phyloP scores from a whole-genome alignment of 805 yeast genomes.

The Wickerhamomyces mucosus region DNA sequence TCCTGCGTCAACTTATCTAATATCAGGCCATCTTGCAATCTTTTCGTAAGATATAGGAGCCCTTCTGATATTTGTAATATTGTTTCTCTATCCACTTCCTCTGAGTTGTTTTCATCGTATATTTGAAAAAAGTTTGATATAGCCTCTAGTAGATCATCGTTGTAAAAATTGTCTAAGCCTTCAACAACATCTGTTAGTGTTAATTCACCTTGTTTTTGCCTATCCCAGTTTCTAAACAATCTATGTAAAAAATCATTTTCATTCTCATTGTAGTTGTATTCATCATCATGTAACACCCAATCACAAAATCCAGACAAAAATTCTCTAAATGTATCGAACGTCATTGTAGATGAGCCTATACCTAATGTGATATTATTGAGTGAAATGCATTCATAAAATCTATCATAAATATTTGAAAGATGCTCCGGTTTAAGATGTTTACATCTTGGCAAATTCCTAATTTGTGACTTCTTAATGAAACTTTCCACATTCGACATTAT shows the following conservation, averaged over 20 bases:
- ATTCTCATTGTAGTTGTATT: slow-evolving; percentile 22
- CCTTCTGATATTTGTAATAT: slow-evolving; percentile 85
- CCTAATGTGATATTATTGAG: slow-evolving; percentile 49
- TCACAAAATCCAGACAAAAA: slow-evolving; percentile 76
- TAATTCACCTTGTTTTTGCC: slow-evolving; percentile 42
- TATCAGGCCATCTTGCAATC: slow-evolving; percentile 67
- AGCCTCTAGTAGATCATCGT: slow-evolving; percentile 67
- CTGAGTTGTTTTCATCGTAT: slow-evolving; percentile 53
- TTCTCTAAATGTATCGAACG: slow-evolving; percentile 54
- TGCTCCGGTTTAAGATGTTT: slow-evolving; percentile 48
- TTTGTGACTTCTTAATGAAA: slow-evolving; percentile 86
- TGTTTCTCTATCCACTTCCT: slow-evolving; percentile 64
- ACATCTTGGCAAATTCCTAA: slow-evolving; percentile 76
- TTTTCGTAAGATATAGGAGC: slow-evolving; percentile 67
- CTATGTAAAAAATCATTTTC: slow-evolving; percentile 45
- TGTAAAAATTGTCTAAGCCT: slow-evolving; percentile 64
- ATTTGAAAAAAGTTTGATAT: slow-evolving; percentile 72
- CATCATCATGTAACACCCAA: slow-evolving; percentile 46
- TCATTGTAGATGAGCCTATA: slow-evolving; percentile 58
- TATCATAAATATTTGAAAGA: slow-evolving; percentile 69
- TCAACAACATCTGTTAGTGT: slow-evolving; percentile 59
- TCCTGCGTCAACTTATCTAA: slow-evolving; percentile 58
- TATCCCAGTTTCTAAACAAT: slow-evolving; percentile 65
- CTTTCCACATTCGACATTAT: slow-evolving; percentile 81
- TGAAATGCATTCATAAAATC: slow-evolving; percentile 70